Evolutionary conservation across 805 yeast genomes (phyloP).

Genomic region (Teunomyces panamensis): DNA sequence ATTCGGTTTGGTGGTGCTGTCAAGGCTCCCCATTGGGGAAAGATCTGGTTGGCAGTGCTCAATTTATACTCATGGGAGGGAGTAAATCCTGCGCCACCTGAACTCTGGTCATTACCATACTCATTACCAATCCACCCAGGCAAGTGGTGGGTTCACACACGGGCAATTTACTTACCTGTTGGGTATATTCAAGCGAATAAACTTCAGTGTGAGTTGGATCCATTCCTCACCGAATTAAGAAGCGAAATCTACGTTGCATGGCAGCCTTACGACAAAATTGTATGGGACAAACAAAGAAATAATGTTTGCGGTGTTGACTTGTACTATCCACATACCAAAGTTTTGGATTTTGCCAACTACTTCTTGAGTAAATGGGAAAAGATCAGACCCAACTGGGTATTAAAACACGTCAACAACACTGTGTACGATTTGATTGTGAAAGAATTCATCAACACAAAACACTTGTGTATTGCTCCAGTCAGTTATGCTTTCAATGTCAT

Average conservation of each 20-base stretch:
- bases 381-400: conserved; percentile 74
- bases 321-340: conserved; percentile 84
- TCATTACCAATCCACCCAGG: conserved; percentile 85
- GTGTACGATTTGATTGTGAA: conserved; percentile 66
- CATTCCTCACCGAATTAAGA: conserved; percentile 64
- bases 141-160: conserved; percentile 98
- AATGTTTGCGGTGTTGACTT: conserved; percentile 88
- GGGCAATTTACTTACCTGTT: conserved; percentile 85
- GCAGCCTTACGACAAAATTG: conserved; percentile 60
- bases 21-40: conserved; percentile 96
- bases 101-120: conserved; percentile 85
- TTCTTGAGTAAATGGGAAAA: conserved; percentile 63
- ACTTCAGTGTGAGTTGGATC: conserved; percentile 57
- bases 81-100: conserved; percentile 97
- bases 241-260: conserved; percentile 63
- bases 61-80: conserved; percentile 93
- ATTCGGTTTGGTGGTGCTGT: conserved; percentile 82
- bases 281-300: conserved; percentile 71
- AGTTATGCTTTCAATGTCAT: conserved; percentile 81
- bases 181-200: conserved; percentile 70
- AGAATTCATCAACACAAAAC: conserved; percentile 75
- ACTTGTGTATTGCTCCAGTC: conserved; percentile 90
- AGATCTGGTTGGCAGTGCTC: conserved; percentile 79
- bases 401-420: conserved; percentile 46
- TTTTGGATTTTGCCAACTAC: conserved; percentile 62